A percentile compares a stretch with the other conserved stretches of the same genome.
phyloP scores from a whole-genome alignment of 1,139 yeast genomes.

The Zygoascus sp. region DNA sequence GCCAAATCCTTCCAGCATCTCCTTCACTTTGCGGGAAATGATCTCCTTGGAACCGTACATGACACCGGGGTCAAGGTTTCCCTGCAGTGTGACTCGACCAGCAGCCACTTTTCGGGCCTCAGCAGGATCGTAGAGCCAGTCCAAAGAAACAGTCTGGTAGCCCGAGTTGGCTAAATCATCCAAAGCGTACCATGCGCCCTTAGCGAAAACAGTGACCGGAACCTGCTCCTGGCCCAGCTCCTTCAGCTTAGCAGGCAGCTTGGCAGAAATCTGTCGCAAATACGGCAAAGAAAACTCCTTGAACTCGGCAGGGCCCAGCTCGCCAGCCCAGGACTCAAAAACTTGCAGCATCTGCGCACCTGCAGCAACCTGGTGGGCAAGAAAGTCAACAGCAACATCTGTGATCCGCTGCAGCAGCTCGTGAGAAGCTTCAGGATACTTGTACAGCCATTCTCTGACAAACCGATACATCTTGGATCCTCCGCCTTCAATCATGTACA shows the following conservation, averaged over 20 bases:
- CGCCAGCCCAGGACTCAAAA: conserved; percentile 98
- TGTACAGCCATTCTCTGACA: conserved; percentile 89
- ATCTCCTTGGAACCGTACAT: conserved; percentile 85
- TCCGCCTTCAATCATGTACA: conserved; percentile 97
- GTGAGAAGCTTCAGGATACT: conserved; percentile 69
- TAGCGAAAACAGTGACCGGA: conserved; percentile 88
- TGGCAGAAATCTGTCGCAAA: conserved; percentile 65
- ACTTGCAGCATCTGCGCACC: conserved; percentile 98
- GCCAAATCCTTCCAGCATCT: conserved; percentile 87
- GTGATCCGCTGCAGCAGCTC: conserved; percentile 71
- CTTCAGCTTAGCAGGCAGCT: conserved; percentile 61
- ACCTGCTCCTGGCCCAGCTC: conserved; percentile 58
- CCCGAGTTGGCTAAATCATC: conserved; percentile 82
- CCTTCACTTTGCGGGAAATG: conserved; percentile 74
- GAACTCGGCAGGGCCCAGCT: conserved; percentile 85
- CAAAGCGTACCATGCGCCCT: conserved; percentile 97
- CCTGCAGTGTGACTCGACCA: conserved; percentile 84
- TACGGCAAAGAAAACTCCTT: conserved; percentile 86
- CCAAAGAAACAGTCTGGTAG: conserved; percentile 82
- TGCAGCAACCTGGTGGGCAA: conserved; percentile 92
- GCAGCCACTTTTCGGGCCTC: conserved; percentile 77
- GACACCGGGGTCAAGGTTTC: conserved; percentile 91
- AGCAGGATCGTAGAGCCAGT: conserved; percentile 84
- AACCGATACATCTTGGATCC: conserved; percentile 87
- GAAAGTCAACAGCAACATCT: conserved; percentile 84